Evolutionary conservation across 2,329 filamentous ascomycete species (phyloP).

Genomic region (Metarhizium anisopliae): DNA sequence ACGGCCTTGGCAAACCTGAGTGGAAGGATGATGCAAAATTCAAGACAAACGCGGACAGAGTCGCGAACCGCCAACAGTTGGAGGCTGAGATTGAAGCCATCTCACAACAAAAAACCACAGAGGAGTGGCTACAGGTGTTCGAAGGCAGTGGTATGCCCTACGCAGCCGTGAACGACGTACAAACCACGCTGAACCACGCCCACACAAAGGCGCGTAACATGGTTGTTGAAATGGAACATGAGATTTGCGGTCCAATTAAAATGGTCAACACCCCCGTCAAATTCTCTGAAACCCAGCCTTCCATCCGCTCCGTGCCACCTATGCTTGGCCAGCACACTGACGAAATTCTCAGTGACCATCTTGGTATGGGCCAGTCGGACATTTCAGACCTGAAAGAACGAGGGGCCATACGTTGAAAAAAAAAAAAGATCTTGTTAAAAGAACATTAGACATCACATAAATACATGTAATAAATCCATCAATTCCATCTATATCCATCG

Average conservation of each 20-base stretch:
- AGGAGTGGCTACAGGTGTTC: slow-evolving; percentile 78
- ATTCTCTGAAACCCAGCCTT: slow-evolving; percentile 73
- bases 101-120: slow-evolving; percentile 68
- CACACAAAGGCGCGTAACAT: slow-evolving; percentile 82
- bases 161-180: slow-evolving; percentile 88
- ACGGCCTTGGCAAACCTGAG: slow-evolving; percentile 46
- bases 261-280: slow-evolving; percentile 93
- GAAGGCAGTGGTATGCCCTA: slow-evolving; percentile 91
- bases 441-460: neutral
- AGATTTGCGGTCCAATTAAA: slow-evolving; percentile 73
- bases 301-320: slow-evolving; percentile 70
- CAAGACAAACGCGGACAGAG: slow-evolving; percentile 51
- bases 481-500: neutral
- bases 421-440: no score
- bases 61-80: slow-evolving; percentile 64
- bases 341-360: slow-evolving; percentile 57
- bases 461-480: neutral
- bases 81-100: slow-evolving; percentile 71
- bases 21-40: slow-evolving; percentile 54
- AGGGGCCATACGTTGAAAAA: slow-evolving; percentile 51
- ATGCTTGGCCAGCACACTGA: slow-evolving; percentile 81
- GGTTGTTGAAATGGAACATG: slow-evolving; percentile 82
- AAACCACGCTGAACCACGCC: slow-evolving; percentile 71
- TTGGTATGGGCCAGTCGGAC: slow-evolving; percentile 50
- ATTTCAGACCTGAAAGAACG: slow-evolving; percentile 54